Conservation (phyloP, 1,284 basidiomycete genomes). For the Ustilago shanxiensis region DNA sequence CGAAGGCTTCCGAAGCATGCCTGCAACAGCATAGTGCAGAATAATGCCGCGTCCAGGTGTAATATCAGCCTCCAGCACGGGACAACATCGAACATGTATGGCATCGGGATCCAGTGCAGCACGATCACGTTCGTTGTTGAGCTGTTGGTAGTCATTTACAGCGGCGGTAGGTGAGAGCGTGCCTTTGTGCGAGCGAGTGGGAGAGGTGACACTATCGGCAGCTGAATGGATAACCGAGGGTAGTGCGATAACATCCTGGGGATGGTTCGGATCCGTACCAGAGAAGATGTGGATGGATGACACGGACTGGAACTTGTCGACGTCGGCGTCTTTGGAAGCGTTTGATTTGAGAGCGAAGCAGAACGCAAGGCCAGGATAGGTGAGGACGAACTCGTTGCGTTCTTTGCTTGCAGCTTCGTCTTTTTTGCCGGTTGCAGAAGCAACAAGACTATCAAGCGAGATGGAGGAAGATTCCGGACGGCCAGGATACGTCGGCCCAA, state of each 20-base stretch:
- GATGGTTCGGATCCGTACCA: conserved; percentile 32
- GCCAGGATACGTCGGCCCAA: conserved; percentile 52
- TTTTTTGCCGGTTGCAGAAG: conserved; percentile 7
- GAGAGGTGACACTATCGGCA: not conserved
- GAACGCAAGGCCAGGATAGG: conserved; percentile 52
- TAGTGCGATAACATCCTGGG: conserved; percentile 34
- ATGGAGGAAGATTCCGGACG: conserved; percentile 20
- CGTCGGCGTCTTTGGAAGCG: conserved; percentile 20
- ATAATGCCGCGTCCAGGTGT: conserved; percentile 24
- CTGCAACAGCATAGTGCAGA: conserved; percentile 31
- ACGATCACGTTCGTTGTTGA: conserved; percentile 39
- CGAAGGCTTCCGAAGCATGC: conserved; percentile 12
- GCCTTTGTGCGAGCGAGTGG: conserved; percentile 18
- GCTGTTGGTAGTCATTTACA: conserved; percentile 22
- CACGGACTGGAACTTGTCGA: conserved; percentile 49
- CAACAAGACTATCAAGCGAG: conserved; percentile 12
- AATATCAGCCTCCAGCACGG: conserved; percentile 26
- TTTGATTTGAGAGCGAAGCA: conserved; percentile 30
- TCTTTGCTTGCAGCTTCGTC: not conserved
- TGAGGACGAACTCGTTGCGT: conserved; percentile 36
- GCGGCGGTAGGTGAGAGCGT: conserved; percentile 37
- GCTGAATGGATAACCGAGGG: conserved; percentile 6
- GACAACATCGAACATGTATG: conserved; percentile 36
- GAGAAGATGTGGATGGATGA: conserved; percentile 50
- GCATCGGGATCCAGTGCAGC: conserved; percentile 44